A percentile compares a stretch with the other conserved stretches of the same genome.
Evolutionary conservation across 257 asterid species (phyloP).

Genomic region (Solanum raphanifolium): DNA sequence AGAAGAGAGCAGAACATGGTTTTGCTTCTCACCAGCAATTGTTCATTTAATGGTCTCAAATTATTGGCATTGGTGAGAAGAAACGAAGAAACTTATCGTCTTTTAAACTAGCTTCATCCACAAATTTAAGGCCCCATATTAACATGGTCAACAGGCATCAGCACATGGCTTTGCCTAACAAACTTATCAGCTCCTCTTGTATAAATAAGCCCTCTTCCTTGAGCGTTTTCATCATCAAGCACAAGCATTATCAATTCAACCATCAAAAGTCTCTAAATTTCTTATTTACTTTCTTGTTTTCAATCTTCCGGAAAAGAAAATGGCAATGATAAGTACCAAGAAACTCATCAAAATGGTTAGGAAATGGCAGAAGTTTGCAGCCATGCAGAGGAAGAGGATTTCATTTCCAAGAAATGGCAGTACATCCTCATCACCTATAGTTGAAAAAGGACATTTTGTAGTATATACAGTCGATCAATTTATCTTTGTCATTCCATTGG

Average conservation of each 20-base stretch:
- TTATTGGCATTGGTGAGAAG: not conserved
- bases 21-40: not conserved
- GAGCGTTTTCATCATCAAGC: not conserved
- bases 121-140: not conserved
- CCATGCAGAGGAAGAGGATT: not conserved
- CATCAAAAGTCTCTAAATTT: not conserved
- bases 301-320: not conserved
- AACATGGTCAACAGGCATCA: not conserved
- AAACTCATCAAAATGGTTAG: not conserved
- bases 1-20: not conserved
- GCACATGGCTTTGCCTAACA: not conserved
- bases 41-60: not conserved
- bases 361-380: not conserved
- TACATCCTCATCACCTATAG: not conserved
- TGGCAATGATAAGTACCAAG: not conserved
- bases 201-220: not conserved
- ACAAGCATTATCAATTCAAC: not conserved
- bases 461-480: not conserved
- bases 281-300: not conserved
- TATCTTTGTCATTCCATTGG: not conserved
- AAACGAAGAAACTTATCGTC: not conserved
- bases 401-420: not conserved
- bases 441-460: not conserved
- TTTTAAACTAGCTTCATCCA: not conserved
- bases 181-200: not conserved